Base-by-base conservation (phyloP, 2,329 filamentous ascomycete species). In the Stemphylium beticola region DNA sequence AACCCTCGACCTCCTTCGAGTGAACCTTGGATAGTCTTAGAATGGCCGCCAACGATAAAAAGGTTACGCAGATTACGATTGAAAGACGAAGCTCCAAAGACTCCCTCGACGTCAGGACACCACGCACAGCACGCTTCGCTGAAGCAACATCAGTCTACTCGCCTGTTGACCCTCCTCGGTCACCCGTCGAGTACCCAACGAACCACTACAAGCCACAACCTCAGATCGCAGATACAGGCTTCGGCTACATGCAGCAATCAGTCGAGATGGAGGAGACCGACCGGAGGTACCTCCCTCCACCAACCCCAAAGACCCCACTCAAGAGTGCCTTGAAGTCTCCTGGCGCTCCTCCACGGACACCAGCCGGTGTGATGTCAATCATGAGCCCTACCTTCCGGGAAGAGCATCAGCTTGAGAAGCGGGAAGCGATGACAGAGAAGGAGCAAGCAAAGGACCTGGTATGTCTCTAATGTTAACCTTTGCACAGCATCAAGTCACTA, bases 281-380 rank as follows among this genome's bases (percentile, higher is more conserved):
- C 60, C 65, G 62, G 51, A 77, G 74, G 60, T 77, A 78, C 56
- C 75, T 81, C 49, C 75, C 68, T 68, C 70, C 87, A 83, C 55
- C 85, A 84, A 81, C 87, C 33, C 91, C 91, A 48, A 88, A 83
- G 66, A 89, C 90, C 17, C 91, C 91, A 6, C 84, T 96, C 66
- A 96, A 95, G 82, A 96, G 92, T 76, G 93, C 92, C 49, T 83
- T 97, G 82, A 96, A 86, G 79, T 87, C 90, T 15, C 93, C 93
- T 4, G 92, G 92, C 17, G 93, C 92, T 2, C 87, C 91, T 4
- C 91, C 84, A 24, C 69, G 74, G 62, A 85, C 88, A 67, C 65
- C 65, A 20, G 65, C 57, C 24, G 60, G 62, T 26, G 85, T 83
- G 58, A 78, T 93, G 48, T 81, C 82, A 62, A 95, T 93, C 17